Evolutionary conservation across 1,139 yeast species (phyloP).

Genomic region (Kluyveromyces marxianus): DNA sequence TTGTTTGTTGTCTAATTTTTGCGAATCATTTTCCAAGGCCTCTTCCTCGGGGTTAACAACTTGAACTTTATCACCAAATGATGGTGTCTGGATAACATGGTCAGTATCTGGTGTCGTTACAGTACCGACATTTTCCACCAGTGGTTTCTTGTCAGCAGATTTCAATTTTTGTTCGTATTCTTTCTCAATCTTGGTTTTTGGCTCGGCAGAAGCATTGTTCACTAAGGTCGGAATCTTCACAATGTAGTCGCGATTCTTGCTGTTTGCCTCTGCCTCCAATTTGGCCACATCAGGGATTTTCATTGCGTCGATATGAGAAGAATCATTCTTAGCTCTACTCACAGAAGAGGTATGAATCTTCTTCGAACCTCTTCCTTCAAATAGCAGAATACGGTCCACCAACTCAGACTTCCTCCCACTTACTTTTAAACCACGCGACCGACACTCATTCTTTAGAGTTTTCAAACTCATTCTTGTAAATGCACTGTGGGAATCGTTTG

Average conservation of each 20-base stretch:
- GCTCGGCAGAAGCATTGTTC: conserved; percentile 43
- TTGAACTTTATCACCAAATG: conserved; percentile 5
- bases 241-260: conserved; percentile 41
- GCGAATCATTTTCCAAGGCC: background rate
- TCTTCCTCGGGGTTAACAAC: conserved; percentile 10
- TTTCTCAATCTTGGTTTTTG: conserved; percentile 32
- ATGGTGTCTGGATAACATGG: conserved; percentile 9
- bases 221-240: conserved; percentile 49
- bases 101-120: conserved; percentile 11
- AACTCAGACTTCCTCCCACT: conserved; percentile 50
- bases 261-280: conserved; percentile 7
- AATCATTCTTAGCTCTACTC: conserved; percentile 3
- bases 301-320: conserved; percentile 8
- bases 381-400: conserved; percentile 38
- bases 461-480: conserved; percentile 40
- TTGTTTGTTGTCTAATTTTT: background rate
- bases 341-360: background rate
- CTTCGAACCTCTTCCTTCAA: conserved; percentile 3
- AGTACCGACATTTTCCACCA: conserved; percentile 5
- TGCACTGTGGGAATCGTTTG: conserved; percentile 17
- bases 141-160: conserved; percentile 2
- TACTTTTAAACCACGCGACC: conserved; percentile 46
- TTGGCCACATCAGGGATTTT: conserved; percentile 11
- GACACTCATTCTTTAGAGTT: conserved; percentile 46
- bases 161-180: conserved; percentile 18